A percentile compares a stretch with the other conserved stretches of the same genome.
Conservation (phyloP, 2,329 filamentous ascomycete genomes). For the Teratosphaeria epicoccoides region DNA sequence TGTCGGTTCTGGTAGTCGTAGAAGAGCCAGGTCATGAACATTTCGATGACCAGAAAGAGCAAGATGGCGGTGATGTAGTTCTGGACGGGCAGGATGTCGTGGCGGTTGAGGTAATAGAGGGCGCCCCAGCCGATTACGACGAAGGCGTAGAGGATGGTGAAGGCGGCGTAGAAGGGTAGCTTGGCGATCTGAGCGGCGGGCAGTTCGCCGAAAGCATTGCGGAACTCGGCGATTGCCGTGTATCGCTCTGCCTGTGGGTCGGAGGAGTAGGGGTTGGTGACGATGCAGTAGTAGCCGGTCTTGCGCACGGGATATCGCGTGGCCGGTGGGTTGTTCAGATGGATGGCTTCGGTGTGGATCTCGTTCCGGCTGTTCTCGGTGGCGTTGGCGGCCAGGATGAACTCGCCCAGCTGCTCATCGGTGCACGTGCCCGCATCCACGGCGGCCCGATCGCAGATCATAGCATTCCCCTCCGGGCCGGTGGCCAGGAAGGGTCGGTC, state of each 20-base stretch:
- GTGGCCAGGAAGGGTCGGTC: constrained; percentile 37
- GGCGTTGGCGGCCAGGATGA: constrained; percentile 68
- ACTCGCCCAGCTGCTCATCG: constrained; percentile 67
- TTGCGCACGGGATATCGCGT: constrained; percentile 78
- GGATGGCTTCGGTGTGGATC: constrained; percentile 69
- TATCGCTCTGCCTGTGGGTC: constrained; percentile 49
- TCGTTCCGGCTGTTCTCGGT: constrained; percentile 58
- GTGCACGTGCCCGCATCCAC: constrained; percentile 64
- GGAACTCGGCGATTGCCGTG: constrained; percentile 74
- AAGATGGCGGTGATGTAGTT: constrained; percentile 98
- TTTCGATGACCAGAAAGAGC: constrained; percentile 86
- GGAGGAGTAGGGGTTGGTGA: constrained; percentile 59
- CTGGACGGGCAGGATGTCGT: constrained; percentile 91
- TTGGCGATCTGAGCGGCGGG: constrained; percentile 94
- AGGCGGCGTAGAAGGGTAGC: constrained; percentile 88
- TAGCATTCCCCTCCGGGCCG: background rate
- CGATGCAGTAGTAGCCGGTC: constrained; percentile 93
- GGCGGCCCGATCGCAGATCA: constrained; percentile 63
- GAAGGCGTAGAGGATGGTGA: constrained; percentile 87
- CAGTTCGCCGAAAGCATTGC: constrained; percentile 92
- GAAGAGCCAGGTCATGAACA: constrained; percentile 98
- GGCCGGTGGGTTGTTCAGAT: constrained; percentile 62
- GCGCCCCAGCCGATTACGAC: constrained; percentile 85
- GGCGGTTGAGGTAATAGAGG: constrained; percentile 85
- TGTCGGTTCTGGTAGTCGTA: constrained; percentile 93